Conservation (phyloP, 2,329 filamentous ascomycete genomes). For the Exophiala oligosperma region DNA sequence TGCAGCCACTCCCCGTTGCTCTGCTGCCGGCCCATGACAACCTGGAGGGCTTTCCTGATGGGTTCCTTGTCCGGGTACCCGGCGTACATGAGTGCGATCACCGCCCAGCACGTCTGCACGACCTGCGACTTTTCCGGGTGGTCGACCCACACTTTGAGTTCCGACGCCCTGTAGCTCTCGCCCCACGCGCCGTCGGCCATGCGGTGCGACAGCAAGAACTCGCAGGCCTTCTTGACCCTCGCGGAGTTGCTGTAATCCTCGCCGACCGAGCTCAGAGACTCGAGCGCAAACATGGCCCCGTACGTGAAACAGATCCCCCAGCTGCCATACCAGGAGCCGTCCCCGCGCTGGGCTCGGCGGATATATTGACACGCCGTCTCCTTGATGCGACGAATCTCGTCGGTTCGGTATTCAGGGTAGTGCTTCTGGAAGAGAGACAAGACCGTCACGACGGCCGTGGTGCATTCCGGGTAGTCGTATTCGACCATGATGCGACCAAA, state of each 20-base stretch:
- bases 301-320: constrained; percentile 99
- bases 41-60: constrained; percentile 69
- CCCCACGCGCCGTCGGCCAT: constrained; percentile 93
- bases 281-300: constrained; percentile 92
- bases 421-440: constrained; percentile 77
- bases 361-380: constrained; percentile 77
- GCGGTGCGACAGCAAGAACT: constrained; percentile 84
- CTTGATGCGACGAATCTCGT: constrained; percentile 75
- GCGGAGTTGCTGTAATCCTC: constrained; percentile 77
- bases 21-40: constrained; percentile 85
- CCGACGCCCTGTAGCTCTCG: constrained; percentile 86
- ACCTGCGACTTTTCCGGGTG: constrained; percentile 71
- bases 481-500: constrained; percentile 98
- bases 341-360: constrained; percentile 70
- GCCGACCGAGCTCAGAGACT: constrained; percentile 77
- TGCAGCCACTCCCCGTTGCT: constrained; percentile 91
- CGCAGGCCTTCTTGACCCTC: constrained; percentile 71
- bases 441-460: constrained; percentile 87
- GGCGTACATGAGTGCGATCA: constrained; percentile 79
- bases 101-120: constrained; percentile 91
- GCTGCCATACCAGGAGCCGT: constrained; percentile 96
- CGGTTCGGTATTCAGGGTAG: constrained; percentile 75
- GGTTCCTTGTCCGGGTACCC: constrained; percentile 73
- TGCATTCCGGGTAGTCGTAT: constrained; percentile 98
- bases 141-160: constrained; percentile 72